Evolutionary conservation across 805 yeast genomes (phyloP).

Genomic region (Cyberlindnera subsufficiens): DNA sequence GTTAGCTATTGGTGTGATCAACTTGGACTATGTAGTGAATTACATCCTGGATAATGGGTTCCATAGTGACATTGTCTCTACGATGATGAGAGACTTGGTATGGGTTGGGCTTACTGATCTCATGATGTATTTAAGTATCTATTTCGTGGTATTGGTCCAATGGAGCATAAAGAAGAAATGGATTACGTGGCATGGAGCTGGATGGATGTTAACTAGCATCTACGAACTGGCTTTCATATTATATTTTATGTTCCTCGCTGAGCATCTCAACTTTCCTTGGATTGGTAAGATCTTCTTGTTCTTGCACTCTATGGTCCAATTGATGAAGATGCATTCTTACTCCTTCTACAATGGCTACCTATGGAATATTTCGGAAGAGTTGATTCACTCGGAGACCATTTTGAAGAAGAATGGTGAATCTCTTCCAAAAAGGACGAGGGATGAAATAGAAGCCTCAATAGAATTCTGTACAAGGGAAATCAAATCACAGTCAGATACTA

Average conservation of each 20-base stretch:
- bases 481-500: constrained; percentile 41
- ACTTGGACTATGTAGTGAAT: constrained; percentile 47
- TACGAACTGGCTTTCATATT: constrained; percentile 50
- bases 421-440: constrained; percentile 22
- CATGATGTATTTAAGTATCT: constrained; percentile 64
- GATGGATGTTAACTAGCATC: constrained; percentile 55
- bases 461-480: constrained; percentile 73
- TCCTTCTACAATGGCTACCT: constrained; percentile 89
- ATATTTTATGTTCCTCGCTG: constrained; percentile 53
- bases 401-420: constrained; percentile 31
- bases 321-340: constrained; percentile 96
- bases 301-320: constrained; percentile 75
- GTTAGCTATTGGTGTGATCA: constrained; percentile 41
- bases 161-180: constrained; percentile 35
- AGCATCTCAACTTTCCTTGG: constrained; percentile 68
- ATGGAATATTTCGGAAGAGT: constrained; percentile 57
- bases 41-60: constrained; percentile 44
- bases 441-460: constrained; percentile 35
- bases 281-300: constrained; percentile 81
- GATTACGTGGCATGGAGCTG: constrained; percentile 57
- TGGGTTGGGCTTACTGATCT: constrained; percentile 72
- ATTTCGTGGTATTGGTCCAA: constrained; percentile 58
- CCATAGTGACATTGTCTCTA: constrained; percentile 48
- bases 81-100: constrained; percentile 55
- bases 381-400: constrained; percentile 40